A percentile compares a stretch with the other conserved stretches of the same genome.
Conservation (phyloP, 345 rosid species). For the Euphorbia lathyris region DNA sequence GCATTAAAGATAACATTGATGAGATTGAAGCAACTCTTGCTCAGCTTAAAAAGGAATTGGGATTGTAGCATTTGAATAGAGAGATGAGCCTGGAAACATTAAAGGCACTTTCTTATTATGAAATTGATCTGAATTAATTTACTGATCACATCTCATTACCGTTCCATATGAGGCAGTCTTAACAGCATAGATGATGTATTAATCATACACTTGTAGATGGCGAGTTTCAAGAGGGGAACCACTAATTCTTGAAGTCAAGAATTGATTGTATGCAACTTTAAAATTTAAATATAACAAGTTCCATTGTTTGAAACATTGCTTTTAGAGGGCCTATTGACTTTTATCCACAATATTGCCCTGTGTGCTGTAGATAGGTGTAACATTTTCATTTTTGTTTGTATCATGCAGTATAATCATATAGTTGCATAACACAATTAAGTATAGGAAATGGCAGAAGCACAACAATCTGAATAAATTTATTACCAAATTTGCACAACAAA, state of each 20-base stretch:
- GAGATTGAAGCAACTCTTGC: constrained; percentile 93
- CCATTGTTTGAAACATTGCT: too few species aligned
- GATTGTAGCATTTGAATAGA: constrained; percentile 50
- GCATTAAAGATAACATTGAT: constrained; percentile 68
- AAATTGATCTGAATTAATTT: not conserved
- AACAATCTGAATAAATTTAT: not conserved
- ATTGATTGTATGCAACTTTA: too few species aligned
- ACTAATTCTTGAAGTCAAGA: not conserved
- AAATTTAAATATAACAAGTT: too few species aligned
- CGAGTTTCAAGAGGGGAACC: not conserved
- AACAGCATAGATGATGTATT: not conserved
- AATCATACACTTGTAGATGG: too few species aligned
- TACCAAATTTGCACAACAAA: constrained; percentile 4
- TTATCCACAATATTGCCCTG: too few species aligned
- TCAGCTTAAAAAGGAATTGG: constrained; percentile 77
- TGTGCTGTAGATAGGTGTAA: too few species aligned
- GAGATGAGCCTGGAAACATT: constrained; percentile 1
- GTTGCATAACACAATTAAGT: too few species aligned
- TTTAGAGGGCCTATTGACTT: too few species aligned
- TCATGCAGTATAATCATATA: too few species aligned
- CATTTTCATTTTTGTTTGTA: too few species aligned
- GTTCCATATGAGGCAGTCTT: not conserved
- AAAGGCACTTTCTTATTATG: not conserved
- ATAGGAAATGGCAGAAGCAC: not conserved
- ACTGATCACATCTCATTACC: not conserved